Conservation (phyloP, 176 grass and related monocot species). For the Hyparrhenia diplandra region DNA sequence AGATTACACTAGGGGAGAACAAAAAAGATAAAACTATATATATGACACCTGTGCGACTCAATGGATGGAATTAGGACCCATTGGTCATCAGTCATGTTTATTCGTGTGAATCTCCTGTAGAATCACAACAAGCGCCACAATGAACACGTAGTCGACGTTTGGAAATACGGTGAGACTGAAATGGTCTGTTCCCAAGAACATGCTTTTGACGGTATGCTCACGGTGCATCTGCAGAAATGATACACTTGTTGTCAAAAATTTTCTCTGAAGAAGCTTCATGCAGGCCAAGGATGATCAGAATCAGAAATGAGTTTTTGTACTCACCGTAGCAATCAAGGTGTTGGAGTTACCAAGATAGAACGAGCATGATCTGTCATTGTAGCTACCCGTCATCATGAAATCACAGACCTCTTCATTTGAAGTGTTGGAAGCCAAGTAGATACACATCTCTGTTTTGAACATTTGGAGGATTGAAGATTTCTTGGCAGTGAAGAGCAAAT, state of each 20-base stretch:
- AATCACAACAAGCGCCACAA: slow-evolving; percentile 51
- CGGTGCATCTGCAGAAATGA: slow-evolving; percentile 51
- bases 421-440: slow-evolving; percentile 53
- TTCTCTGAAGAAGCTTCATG: not conserved
- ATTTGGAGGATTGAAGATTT: slow-evolving; percentile 33
- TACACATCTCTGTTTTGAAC: slow-evolving; percentile 34
- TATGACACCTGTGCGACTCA: not conserved
- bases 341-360: slow-evolving; percentile 37
- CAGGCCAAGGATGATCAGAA: not conserved
- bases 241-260: not conserved
- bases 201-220: slow-evolving; percentile 24
- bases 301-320: not conserved
- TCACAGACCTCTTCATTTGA: slow-evolving; percentile 27
- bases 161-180: slow-evolving; percentile 48
- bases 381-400: slow-evolving; percentile 64
- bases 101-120: slow-evolving; percentile 60
- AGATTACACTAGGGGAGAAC: not conserved
- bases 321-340: slow-evolving; percentile 41
- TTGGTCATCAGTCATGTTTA: not conserved
- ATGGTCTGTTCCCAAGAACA: slow-evolving; percentile 29
- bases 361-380: slow-evolving; percentile 26
- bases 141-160: slow-evolving; percentile 51
- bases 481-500: slow-evolving; percentile 52
- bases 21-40: not conserved
- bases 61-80: not conserved